These are phyloP conservation scores for sorghum (Sorghum bicolor) DNA, from an alignment of 176 grass and related monocot genomes.

Conservation along the genomic window Sorghum_bicolor_NCBIv3 NC_012872.2:68654501-68655000, in stretches of 20 bases:
- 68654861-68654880: neutral
- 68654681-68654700: neutral
- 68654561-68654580: slow-evolving; percentile 19
- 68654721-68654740: neutral
- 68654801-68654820: neutral
- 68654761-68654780: neutral
- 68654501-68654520: neutral
- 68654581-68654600: slow-evolving; percentile 4
- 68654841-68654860: neutral
- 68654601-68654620: slow-evolving; percentile 11
- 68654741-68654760: neutral
- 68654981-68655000: neutral
- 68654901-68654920: neutral
- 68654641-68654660: neutral
- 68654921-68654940: neutral
- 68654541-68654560: neutral
- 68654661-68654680: neutral
- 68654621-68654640: slow-evolving; percentile 10
- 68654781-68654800: neutral
- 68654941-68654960: neutral
- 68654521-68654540: neutral
- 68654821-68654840: neutral
- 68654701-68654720: neutral
- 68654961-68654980: neutral
- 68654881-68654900: neutral